phyloP scores from a whole-genome alignment of 2,329 filamentous ascomycete species.

The Fusarium lyarnte region DNA sequence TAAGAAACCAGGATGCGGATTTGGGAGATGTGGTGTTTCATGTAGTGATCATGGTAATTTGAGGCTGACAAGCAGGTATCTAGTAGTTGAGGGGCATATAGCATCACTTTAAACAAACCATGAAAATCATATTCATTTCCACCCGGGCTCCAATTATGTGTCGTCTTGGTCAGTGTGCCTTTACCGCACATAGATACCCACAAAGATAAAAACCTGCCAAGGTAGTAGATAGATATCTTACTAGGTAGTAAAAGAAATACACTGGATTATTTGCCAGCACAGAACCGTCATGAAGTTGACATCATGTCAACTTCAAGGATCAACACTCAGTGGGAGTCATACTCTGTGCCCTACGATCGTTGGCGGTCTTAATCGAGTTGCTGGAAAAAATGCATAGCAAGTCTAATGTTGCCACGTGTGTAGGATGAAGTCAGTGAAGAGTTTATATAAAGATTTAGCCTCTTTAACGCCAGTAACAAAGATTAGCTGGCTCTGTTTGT shows the following conservation, averaged over 20 bases:
- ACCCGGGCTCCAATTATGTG: neutral
- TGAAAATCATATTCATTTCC: neutral
- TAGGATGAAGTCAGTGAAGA: neutral
- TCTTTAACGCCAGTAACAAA: neutral
- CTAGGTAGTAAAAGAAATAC: neutral
- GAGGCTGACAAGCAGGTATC: neutral
- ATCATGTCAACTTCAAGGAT: neutral
- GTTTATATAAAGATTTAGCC: neutral
- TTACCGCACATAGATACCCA: neutral
- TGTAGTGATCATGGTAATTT: neutral
- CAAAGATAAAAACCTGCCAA: neutral
- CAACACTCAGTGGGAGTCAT: neutral
- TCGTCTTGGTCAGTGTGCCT: neutral
- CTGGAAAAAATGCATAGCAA: neutral
- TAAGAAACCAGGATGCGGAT: neutral
- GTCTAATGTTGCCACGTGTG: slow-evolving; percentile 10
- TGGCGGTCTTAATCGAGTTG: neutral
- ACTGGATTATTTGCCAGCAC: neutral
- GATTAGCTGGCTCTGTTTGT: neutral
- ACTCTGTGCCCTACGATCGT: neutral
- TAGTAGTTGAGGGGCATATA: neutral
- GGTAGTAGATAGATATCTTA: neutral
- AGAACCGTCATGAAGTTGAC: neutral
- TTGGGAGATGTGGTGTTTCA: neutral
- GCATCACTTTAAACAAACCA: neutral